Evolutionary conservation across 768 basidiomycete genomes (phyloP).

Genomic region (Suillus subaureus): DNA sequence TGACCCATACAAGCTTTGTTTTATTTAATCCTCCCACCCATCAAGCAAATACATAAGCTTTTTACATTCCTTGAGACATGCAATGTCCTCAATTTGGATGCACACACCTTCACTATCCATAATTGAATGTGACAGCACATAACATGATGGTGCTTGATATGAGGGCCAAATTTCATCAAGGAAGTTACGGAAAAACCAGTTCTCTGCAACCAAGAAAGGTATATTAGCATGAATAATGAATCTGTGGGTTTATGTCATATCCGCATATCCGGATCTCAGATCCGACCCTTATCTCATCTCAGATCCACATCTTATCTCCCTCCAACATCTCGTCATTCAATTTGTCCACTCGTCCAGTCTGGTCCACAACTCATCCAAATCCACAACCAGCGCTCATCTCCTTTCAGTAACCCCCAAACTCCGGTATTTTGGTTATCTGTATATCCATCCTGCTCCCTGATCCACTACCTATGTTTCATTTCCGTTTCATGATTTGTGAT

Average conservation of each 20-base stretch:
- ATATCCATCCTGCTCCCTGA: too few species aligned
- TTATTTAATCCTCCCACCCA: constrained; percentile 34
- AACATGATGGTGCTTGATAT: constrained; percentile 25
- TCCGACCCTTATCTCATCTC: too few species aligned
- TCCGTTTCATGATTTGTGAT: too few species aligned
- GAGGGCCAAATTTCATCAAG: constrained; percentile 26
- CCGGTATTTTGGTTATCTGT: too few species aligned
- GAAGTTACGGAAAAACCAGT: constrained; percentile 26
- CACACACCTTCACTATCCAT: constrained; percentile 25
- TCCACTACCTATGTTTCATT: too few species aligned
- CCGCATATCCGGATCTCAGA: too few species aligned
- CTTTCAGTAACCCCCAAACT: too few species aligned
- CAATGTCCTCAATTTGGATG: constrained; percentile 23
- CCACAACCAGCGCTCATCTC: too few species aligned
- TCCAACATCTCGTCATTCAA: too few species aligned
- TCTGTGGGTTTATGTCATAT: constrained; percentile 9
- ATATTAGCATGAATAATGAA: constrained; percentile 28
- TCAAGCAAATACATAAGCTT: constrained; percentile 30
- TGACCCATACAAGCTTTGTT: constrained; percentile 28
- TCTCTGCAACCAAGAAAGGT: constrained; percentile 21
- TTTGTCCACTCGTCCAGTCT: too few species aligned
- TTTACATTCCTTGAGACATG: constrained; percentile 15
- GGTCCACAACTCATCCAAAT: too few species aligned
- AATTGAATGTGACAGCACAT: constrained; percentile 25
- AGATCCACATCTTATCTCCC: too few species aligned